Evolutionary conservation across 2,329 filamentous ascomycete genomes (phyloP), one percentile per base, ranked within the genome.

Genomic region (Colletotrichum lentis): DNA sequence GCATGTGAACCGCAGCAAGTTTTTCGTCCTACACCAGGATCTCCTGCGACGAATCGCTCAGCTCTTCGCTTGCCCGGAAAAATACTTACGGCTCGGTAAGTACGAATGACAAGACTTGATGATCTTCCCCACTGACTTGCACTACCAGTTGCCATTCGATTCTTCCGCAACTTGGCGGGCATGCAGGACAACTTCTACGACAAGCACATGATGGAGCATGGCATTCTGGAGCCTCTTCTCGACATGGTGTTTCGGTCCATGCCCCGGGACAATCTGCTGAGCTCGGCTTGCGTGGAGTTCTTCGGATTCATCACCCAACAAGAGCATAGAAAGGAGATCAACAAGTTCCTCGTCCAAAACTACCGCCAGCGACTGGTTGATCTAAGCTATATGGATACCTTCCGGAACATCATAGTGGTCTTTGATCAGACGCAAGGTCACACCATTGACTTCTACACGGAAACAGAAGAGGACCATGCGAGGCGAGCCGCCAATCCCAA

Each of bases 171-270:
- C 52, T 87, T 97, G 69, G 86, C 97, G 66, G 89, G 90, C 53
- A 85, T 97, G 44, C 91, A 96, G 74, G 95, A 98, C 76, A 93
- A 96, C 62, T 97, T 96, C 73, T 97, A 97, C 77, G 90, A 93
- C 74, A 91, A 90, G 62, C 91, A 97, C 73, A 87, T 98, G 73
- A 91, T 90, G 31, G 89, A 94, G 72, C 91, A 94, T 76, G 88
- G 90, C 68, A 88, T 96, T 0, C 89, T 98, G 67, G 92, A 91
- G 47, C 91, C 94, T 0, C 92, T 98, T 41, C 83, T 99, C 16
- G 88, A 96, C 72, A 90, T 97, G 44, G 86, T 98, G 41, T 86
- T 91, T 63, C 88, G 92, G 72, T 96, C 93, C 0, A 91, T 97
- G 87, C 93, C 94, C 1, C 88, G 94, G 49, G 95, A 99, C 78